Evolutionary conservation across 2,329 filamentous ascomycete genomes (phyloP).

Genomic region (Phialemoniopsis sp.): DNA sequence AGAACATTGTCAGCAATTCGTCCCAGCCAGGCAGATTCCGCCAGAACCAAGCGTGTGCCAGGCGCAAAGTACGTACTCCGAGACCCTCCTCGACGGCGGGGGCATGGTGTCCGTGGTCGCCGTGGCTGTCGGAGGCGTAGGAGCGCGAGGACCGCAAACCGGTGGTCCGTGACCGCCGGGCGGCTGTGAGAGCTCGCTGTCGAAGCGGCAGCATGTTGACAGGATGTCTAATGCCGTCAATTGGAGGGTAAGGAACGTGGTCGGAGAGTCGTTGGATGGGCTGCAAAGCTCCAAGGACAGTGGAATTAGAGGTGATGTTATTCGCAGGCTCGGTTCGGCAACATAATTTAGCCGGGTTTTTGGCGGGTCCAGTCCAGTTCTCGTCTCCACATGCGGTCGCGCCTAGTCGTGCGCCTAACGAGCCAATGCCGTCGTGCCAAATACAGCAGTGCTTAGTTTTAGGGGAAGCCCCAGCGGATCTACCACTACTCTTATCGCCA

Average conservation of each 20-base stretch:
- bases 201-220: conserved; percentile 30
- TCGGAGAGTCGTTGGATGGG: conserved; percentile 3
- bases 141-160: conserved; percentile 32
- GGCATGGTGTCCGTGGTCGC: conserved; percentile 32
- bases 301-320: too few relatives aligned
- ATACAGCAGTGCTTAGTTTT: too few relatives aligned
- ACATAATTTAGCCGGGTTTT: too few relatives aligned
- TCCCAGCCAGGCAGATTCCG: not conserved
- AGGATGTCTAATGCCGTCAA: conserved; percentile 6
- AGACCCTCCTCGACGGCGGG: conserved; percentile 45
- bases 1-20: conserved; percentile 3
- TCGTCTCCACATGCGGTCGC: too few relatives aligned
- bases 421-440: too few relatives aligned
- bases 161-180: conserved; percentile 27
- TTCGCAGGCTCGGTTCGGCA: too few relatives aligned
- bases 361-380: too few relatives aligned
- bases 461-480: too few relatives aligned
- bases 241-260: not conserved
- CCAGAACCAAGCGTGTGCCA: too few relatives aligned
- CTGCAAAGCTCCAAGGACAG: conserved; percentile 2
- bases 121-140: conserved; percentile 51
- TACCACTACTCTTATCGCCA: too few relatives aligned
- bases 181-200: conserved; percentile 27
- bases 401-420: too few relatives aligned
- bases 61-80: conserved; percentile 41